Base-by-base conservation (phyloP, 768 basidiomycete species). In the Phanerochaete sordida region DNA sequence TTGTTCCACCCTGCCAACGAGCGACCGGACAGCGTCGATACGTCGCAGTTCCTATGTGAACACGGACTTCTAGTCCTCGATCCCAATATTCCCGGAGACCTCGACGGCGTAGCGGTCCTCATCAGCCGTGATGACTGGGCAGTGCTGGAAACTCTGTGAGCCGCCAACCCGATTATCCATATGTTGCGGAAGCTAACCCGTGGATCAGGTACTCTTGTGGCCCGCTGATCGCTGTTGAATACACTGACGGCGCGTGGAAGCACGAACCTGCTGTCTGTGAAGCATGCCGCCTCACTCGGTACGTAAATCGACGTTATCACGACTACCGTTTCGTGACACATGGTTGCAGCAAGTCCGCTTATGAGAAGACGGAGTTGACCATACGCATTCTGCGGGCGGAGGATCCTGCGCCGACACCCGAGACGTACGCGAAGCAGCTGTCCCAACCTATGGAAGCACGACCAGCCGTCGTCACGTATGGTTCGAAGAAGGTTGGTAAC, bases 91-190 rank as follows among this genome's bases (percentile, higher is more conserved):
- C 66, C 76, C 2, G 75, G 77, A 28, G 90, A 92, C 66, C 68
- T 87, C 56, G 84, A 88, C 61, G 75, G 77, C 1, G 79, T 76
- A 6, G 74, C 86, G 46, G 75, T 80, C 13, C 72, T 91, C 45
- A 81, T 92, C 60, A 79, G 79, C 66, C 76, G 76, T 60, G 75
- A 74, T 45, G 87, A 93, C 59, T 94, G 90, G 90, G 77, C 84
- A 51, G 71, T 75, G 30, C 66, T 93, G 56, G 75, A 79, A 63
- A 73, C 78, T 21, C 67, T 87, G 90, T 91, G 65, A 69, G 86
- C 26, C 45, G 0, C 43, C 30, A 23, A 15, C 54, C 24, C n/a
- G 2, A 23, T 33, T 27, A 24, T 24, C 6, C 5, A 16, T 7
- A 8, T 9, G 9, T 15, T 7, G 13, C 35, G 19, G 31, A 54